A percentile compares a stretch with the other conserved stretches of the same genome.
phyloP scores from a whole-genome alignment of 257 asterid genomes.

The Solanum stenotomum region DNA sequence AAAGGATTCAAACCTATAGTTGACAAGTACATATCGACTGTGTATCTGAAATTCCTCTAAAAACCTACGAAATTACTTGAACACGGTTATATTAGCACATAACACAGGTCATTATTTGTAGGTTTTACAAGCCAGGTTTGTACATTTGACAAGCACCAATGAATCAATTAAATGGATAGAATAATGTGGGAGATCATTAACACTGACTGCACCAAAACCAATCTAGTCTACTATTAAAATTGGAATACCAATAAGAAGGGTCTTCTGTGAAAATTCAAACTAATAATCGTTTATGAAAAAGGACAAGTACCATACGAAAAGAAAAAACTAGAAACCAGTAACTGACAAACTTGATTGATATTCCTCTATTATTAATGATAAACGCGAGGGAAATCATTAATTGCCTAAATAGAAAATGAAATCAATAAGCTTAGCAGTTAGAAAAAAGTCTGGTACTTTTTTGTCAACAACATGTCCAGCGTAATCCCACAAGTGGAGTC shows the following conservation, averaged over 20 bases:
- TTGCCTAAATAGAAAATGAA: neutral
- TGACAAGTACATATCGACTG: slow-evolving; percentile 2
- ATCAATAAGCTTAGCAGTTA: neutral
- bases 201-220: neutral
- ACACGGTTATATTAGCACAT: neutral
- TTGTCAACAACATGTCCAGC: neutral
- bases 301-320: neutral
- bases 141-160: neutral
- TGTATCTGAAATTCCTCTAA: neutral
- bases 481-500: neutral
- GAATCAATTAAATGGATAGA: neutral
- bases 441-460: neutral
- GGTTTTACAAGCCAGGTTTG: neutral
- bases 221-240: neutral
- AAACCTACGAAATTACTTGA: neutral
- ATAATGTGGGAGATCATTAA: neutral
- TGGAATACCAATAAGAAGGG: neutral
- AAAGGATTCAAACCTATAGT: slow-evolving; percentile 43
- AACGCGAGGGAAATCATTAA: neutral
- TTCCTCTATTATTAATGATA: neutral
- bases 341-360: neutral
- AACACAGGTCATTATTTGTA: neutral
- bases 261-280: neutral
- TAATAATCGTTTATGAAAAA: neutral
- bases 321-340: neutral